Percentiles rank a stretch among this genome's conserved stretches.
Conservation (phyloP, 306 rosid species). For the Ormosia semicastrata region DNA sequence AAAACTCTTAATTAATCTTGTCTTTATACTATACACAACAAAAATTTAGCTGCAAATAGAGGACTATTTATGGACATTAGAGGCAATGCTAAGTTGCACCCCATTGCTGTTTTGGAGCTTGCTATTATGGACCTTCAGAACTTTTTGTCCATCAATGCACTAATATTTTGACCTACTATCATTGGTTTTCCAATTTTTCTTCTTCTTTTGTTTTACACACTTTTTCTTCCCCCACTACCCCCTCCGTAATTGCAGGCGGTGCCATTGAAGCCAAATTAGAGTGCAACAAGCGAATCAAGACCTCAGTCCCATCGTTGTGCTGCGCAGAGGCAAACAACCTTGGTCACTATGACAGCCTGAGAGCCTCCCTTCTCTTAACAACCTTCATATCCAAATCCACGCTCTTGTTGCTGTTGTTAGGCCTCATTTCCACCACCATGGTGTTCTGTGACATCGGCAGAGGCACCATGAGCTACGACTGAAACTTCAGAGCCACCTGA, state of each 20-base stretch:
- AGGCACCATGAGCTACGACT: conserved; percentile 85
- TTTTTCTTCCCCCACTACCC: conserved; percentile 34
- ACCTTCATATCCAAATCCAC: conserved; percentile 70
- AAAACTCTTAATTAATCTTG: no score
- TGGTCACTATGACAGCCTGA: conserved; percentile 56
- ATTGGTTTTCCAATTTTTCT: no score
- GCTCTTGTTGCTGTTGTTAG: conserved; percentile 37
- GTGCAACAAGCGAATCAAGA: conserved; percentile 61
- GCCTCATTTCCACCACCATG: conserved; percentile 56
- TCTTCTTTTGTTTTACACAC: no score
- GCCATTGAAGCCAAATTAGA: conserved; percentile 44
- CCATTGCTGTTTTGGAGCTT: no score
- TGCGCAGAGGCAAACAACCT: conserved; percentile 66
- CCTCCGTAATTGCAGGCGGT: conserved; percentile 37
- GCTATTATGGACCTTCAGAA: no score
- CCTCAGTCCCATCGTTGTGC: conserved; percentile 75
- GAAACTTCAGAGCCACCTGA: conserved; percentile 77
- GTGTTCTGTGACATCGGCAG: conserved; percentile 79
- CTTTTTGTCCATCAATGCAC: no score
- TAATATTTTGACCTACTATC: no score
- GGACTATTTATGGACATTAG: no score
- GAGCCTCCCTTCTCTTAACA: conserved; percentile 65
- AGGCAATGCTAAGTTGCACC: no score
- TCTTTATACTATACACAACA: no score
- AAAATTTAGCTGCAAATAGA: no score